Conservation (phyloP, 345 rosid genomes). For the Aquilaria sinensis region DNA sequence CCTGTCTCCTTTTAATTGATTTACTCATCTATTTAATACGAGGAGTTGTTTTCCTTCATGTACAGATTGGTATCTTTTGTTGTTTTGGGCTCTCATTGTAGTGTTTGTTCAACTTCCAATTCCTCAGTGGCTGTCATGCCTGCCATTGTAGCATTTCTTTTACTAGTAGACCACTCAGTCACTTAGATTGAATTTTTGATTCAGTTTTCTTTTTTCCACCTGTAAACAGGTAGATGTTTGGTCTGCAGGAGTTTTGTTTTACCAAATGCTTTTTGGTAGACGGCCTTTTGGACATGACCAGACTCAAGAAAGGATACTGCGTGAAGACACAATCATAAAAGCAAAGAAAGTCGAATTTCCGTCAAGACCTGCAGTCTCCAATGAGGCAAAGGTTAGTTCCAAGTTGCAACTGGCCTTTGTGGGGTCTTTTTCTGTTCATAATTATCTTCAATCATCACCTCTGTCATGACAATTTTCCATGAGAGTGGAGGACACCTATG, state of each 20-base stretch:
- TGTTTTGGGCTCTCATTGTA: neutral
- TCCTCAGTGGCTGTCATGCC: neutral
- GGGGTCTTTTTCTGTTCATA: too few relatives aligned
- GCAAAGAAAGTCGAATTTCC: conserved; percentile 98
- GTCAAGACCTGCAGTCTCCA: conserved; percentile 79
- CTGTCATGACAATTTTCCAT: too few relatives aligned
- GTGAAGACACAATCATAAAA: conserved; percentile 94
- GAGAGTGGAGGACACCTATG: too few relatives aligned
- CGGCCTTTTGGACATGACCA: conserved; percentile 99
- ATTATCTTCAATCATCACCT: too few relatives aligned
- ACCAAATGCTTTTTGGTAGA: conserved; percentile 92
- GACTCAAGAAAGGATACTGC: conserved; percentile 86
- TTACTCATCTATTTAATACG: neutral
- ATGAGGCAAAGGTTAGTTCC: conserved; percentile 81
- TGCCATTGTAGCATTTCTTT: neutral
- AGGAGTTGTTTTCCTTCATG: neutral
- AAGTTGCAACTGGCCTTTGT: too few relatives aligned
- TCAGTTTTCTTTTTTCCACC: neutral
- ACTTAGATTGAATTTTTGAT: too few relatives aligned
- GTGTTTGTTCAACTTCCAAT: neutral
- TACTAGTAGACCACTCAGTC: too few relatives aligned
- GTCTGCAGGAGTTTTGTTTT: conserved; percentile 92
- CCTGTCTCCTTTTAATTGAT: neutral
- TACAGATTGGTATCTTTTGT: neutral
- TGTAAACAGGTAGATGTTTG: conserved; percentile 89